These are phyloP conservation scores for Penicillium chermesinum DNA, from an alignment of 495 filamentous ascomycete species.

Conservation along the genomic window DNA sequence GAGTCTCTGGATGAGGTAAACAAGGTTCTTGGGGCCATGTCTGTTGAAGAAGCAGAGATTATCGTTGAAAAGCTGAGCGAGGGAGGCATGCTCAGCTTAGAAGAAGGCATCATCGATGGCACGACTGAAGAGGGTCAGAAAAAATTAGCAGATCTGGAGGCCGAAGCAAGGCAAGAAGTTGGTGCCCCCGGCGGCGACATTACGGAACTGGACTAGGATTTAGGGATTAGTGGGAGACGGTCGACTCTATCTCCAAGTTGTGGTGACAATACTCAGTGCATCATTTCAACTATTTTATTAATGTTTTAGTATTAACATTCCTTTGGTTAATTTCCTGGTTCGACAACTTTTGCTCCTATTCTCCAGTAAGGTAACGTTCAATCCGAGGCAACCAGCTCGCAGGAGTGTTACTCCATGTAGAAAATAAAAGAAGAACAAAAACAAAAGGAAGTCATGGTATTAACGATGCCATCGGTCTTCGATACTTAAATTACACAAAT, in stretches of 20 bases:
- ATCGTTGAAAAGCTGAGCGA: slow-evolving; percentile 79
- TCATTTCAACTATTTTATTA: no score
- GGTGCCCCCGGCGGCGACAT: slow-evolving; percentile 40
- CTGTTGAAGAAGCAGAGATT: slow-evolving; percentile 86
- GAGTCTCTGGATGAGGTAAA: slow-evolving; percentile 92
- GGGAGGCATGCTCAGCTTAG: slow-evolving; percentile 86
- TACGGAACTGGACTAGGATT: slow-evolving; percentile 37
- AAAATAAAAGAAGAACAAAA: not conserved
- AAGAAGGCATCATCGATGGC: slow-evolving; percentile 89
- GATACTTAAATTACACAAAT: slow-evolving; percentile 29
- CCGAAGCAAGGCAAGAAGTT: slow-evolving; percentile 39
- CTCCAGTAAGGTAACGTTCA: no score
- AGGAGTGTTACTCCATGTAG: not conserved
- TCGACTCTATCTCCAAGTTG: no score
- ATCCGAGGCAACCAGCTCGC: no score
- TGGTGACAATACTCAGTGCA: no score
- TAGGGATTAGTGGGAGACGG: no score
- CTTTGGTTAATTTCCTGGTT: no score
- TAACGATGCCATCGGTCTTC: slow-evolving; percentile 24
- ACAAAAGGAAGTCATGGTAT: slow-evolving; percentile 16
- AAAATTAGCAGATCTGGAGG: slow-evolving; percentile 73
- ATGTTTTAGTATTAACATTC: no score
- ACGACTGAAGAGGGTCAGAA: slow-evolving; percentile 87
- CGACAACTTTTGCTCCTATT: no score
- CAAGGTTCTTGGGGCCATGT: slow-evolving; percentile 91